Conservation (phyloP, 768 basidiomycete genomes). For the Russula lepida region DNA sequence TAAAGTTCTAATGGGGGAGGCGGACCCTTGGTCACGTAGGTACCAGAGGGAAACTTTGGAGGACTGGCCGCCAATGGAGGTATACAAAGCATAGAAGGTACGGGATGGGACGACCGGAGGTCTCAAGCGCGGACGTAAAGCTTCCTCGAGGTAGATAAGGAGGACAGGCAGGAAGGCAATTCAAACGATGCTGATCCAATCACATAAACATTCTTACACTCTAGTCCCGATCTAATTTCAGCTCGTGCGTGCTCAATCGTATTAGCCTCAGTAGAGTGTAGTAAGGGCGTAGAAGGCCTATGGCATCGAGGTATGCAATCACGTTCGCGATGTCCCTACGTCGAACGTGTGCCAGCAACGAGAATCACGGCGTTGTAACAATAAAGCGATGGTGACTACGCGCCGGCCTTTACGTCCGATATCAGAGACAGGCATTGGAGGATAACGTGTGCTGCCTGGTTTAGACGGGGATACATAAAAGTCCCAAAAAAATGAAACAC, state of each 20-base stretch:
- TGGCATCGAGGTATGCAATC: not conserved
- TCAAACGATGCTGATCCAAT: not conserved
- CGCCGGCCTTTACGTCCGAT: not conserved
- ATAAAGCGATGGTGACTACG: not conserved
- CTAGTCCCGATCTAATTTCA: not conserved
- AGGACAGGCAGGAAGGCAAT: not conserved
- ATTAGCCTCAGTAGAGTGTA: not conserved
- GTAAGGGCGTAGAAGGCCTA: not conserved
- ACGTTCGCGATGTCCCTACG: not conserved
- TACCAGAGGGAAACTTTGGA: not conserved
- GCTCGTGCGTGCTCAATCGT: not conserved
- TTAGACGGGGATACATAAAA: not conserved
- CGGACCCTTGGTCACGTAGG: not conserved
- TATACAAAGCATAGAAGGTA: not conserved
- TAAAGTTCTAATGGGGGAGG: not conserved
- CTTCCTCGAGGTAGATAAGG: not conserved
- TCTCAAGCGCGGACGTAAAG: not conserved
- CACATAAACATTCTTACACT: not conserved
- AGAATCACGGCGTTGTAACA: not conserved
- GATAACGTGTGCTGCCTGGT: conserved; percentile 4
- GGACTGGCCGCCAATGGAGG: not conserved
- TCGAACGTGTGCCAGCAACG: conserved; percentile 3
- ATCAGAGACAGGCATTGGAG: not conserved
- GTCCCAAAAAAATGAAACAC: not conserved
- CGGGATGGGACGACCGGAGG: not conserved